phyloP scores from a whole-genome alignment of 371 early-diverging fungal genomes.

The Mortierella sp. region DNA sequence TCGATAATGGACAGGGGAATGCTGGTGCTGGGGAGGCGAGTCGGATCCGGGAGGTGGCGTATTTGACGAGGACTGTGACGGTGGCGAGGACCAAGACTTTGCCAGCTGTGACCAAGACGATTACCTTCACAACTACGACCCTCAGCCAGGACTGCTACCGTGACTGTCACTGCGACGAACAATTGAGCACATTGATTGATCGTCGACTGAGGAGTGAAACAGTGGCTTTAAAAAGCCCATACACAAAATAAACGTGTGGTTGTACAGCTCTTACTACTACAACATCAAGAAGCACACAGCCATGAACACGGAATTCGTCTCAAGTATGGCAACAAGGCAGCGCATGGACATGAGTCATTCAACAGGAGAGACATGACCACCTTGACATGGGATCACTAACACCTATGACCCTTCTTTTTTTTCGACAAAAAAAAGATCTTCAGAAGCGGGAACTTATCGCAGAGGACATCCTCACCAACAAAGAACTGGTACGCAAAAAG shows the following conservation, averaged over 20 bases:
- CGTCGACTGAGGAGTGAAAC: neutral
- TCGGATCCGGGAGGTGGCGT: neutral
- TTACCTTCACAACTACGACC: neutral
- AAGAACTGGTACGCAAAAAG: conserved; percentile 64
- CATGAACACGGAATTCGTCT: conserved; percentile 29
- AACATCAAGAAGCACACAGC: neutral
- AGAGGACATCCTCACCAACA: conserved; percentile 72
- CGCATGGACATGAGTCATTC: neutral
- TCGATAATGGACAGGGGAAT: neutral
- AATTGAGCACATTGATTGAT: neutral
- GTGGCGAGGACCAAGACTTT: neutral
- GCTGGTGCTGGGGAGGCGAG: neutral
- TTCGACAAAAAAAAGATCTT: conserved; percentile 53
- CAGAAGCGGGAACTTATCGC: conserved; percentile 69
- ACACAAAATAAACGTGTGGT: neutral
- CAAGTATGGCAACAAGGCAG: conserved; percentile 19
- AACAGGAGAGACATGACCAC: neutral
- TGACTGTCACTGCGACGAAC: neutral
- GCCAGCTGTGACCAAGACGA: neutral
- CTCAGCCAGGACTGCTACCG: neutral
- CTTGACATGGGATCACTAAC: neutral
- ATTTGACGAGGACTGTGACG: neutral
- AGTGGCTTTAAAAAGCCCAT: neutral
- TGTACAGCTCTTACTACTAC: neutral
- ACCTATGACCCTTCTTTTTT: neutral